Percentiles rank a stretch among this genome's conserved stretches.
Evolutionary conservation across 371 early-diverging fungal genomes (phyloP).

Genomic region (Mortierella sp.): DNA sequence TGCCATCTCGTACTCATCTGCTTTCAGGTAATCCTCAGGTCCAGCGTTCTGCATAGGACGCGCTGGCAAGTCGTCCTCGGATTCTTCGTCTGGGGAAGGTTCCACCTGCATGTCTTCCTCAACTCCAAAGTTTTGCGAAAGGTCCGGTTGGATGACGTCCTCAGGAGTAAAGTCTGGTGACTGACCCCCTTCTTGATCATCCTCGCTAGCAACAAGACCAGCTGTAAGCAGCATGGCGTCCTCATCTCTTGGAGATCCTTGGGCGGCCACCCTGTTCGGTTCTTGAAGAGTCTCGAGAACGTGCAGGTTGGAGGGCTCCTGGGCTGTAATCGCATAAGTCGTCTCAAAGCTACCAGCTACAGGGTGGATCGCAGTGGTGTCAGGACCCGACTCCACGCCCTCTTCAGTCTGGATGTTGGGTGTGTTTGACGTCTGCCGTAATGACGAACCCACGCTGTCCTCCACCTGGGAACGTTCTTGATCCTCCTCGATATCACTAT

Average conservation of each 20-base stretch:
- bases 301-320: neutral
- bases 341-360: neutral
- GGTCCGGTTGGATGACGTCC: neutral
- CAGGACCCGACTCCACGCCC: neutral
- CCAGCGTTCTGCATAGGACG: neutral
- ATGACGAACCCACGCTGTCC: neutral
- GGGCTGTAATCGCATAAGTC: neutral
- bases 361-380: neutral
- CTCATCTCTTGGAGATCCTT: neutral
- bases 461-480: neutral
- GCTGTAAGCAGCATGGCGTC: neutral
- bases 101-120: neutral
- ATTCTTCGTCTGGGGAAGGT: no score
- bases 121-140: neutral
- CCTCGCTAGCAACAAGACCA: neutral
- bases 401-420: no score
- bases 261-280: neutral
- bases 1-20: neutral
- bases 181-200: no score
- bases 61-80: neutral
- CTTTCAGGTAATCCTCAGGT: neutral
- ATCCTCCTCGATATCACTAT: neutral
- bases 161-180: neutral
- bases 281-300: neutral
- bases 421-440: neutral